Evolutionary conservation across 2,329 filamentous ascomycete species (phyloP).

Genomic region (Malbranchea zuffiana): DNA sequence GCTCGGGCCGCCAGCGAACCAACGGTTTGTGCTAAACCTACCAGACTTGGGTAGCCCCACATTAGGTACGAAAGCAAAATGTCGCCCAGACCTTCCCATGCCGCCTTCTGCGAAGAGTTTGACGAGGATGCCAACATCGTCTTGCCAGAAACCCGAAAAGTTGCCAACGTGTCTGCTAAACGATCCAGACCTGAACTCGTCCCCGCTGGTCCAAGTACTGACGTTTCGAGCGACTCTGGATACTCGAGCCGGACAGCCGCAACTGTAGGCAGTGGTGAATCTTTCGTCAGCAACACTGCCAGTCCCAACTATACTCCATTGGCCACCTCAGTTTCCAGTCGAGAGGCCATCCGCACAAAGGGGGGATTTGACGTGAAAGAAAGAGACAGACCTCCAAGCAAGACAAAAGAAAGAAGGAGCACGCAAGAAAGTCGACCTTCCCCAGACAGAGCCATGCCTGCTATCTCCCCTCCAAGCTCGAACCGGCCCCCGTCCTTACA

Average conservation of each 20-base stretch:
- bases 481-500: slow-evolving; percentile 23
- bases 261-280: slow-evolving; percentile 43
- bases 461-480: slow-evolving; percentile 23
- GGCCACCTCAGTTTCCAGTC: slow-evolving; percentile 23
- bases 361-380: slow-evolving; percentile 20
- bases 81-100: slow-evolving; percentile 25
- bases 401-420: slow-evolving; percentile 14
- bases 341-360: slow-evolving; percentile 15
- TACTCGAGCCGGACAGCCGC: slow-evolving; percentile 50
- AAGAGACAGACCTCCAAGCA: slow-evolving; percentile 13
- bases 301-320: slow-evolving; percentile 29
- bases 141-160: slow-evolving; percentile 38
- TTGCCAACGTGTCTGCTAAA: slow-evolving; percentile 43
- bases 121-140: slow-evolving; percentile 36
- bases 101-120: slow-evolving; percentile 40
- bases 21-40: slow-evolving; percentile 14
- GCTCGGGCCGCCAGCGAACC: slow-evolving; percentile 12
- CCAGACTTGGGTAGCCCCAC: slow-evolving; percentile 10
- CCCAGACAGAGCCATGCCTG: slow-evolving; percentile 28
- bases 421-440: slow-evolving; percentile 19
- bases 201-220: slow-evolving; percentile 25
- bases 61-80: slow-evolving; percentile 20
- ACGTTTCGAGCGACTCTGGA: slow-evolving; percentile 50
- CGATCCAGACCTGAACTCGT: slow-evolving; percentile 36
- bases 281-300: slow-evolving; percentile 36